Percentiles rank a stretch among this genome's conserved stretches.
Conservation (phyloP, 768 basidiomycete genomes). For the Mycena latifolia region DNA sequence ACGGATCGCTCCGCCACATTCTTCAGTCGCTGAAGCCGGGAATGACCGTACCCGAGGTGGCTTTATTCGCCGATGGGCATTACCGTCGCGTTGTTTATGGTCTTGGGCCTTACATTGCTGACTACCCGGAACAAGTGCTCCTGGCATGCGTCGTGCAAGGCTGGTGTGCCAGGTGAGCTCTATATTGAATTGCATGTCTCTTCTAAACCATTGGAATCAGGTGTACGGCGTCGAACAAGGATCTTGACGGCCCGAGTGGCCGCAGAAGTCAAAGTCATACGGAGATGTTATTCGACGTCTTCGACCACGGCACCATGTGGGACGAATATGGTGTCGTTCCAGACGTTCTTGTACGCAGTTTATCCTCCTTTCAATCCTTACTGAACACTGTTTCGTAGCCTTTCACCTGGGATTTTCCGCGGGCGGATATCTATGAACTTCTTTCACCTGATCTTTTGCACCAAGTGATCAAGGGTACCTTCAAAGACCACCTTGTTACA, state of each 20-base stretch:
- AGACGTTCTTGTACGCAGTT: constrained; percentile 2
- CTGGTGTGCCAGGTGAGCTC: constrained; percentile 45
- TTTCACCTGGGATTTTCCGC: constrained; percentile 49
- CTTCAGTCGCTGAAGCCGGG: too few relatives aligned
- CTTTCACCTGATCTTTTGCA: too few relatives aligned
- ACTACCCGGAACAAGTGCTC: constrained; percentile 53
- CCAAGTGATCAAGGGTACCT: too few relatives aligned
- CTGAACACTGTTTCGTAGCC: constrained; percentile 37
- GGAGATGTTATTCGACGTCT: constrained; percentile 9
- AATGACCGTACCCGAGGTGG: constrained; percentile 16
- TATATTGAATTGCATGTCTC: constrained; percentile 1
- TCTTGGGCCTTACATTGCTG: constrained; percentile 52
- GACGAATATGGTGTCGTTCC: too few relatives aligned
- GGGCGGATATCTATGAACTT: constrained; percentile 48
- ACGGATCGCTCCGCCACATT: too few relatives aligned
- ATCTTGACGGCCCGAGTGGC: too few relatives aligned
- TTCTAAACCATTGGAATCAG: too few relatives aligned
- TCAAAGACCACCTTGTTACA: too few relatives aligned
- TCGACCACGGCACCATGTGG: constrained; percentile 33
- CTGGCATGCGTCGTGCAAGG: too few relatives aligned
- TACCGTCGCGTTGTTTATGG: constrained; percentile 18
- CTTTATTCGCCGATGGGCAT: too few relatives aligned
- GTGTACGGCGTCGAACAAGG: too few relatives aligned
- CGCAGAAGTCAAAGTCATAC: too few relatives aligned
- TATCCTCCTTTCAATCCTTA: neutral